Evolutionary conservation across 768 basidiomycete genomes (phyloP).

Genomic region (Dentipellis fragilis): DNA sequence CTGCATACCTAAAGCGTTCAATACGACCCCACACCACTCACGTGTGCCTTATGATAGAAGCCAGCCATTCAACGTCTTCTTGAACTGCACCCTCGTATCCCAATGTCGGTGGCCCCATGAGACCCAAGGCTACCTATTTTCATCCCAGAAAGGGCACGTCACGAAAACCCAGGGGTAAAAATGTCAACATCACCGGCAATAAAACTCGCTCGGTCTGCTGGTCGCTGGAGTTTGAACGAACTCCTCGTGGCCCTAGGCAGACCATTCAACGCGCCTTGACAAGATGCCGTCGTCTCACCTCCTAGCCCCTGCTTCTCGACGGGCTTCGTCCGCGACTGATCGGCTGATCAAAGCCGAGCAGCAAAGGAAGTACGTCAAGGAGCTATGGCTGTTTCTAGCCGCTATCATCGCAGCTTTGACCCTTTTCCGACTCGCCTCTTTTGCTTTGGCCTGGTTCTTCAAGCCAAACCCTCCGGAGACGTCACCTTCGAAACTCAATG

Average conservation of each 20-base stretch:
- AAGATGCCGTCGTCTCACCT: constrained; percentile 5
- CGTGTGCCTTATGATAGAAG: no score
- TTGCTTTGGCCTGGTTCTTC: constrained; percentile 7
- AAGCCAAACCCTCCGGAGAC: neutral
- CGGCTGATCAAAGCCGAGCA: constrained; percentile 23
- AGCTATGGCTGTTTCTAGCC: constrained; percentile 32
- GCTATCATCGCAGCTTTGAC: constrained; percentile 28
- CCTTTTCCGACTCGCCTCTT: constrained; percentile 20
- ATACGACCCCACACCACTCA: no score
- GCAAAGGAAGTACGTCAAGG: constrained; percentile 26
- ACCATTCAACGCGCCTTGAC: no score
- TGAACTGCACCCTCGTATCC: no score
- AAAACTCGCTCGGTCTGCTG: neutral
- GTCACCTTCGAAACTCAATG: neutral
- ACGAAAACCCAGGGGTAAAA: neutral
- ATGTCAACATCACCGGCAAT: neutral
- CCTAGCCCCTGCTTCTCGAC: constrained; percentile 6
- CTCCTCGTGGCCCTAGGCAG: neutral
- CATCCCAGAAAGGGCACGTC: no score
- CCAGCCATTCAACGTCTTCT: no score
- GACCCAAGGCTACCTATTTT: no score
- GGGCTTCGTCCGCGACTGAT: constrained; percentile 23
- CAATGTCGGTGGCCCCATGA: no score
- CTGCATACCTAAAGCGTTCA: neutral
- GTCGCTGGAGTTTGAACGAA: neutral